Conservation (phyloP, 2,329 filamentous ascomycete genomes). For the Microsporum canis region DNA sequence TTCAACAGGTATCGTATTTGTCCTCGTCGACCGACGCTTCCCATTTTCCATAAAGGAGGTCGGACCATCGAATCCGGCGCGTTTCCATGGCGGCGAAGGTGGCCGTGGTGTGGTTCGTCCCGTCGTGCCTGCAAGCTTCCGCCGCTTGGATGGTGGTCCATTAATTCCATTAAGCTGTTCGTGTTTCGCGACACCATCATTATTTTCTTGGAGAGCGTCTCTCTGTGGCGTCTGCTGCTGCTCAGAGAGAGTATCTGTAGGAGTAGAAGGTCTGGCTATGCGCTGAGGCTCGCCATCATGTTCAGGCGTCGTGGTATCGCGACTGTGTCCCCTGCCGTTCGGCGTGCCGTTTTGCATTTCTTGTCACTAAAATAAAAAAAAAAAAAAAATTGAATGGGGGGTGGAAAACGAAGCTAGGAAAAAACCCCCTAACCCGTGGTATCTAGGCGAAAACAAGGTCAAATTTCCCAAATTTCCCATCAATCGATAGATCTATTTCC, state of each 20-base stretch:
- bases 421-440: constrained; percentile 32
- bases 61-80: constrained; percentile 69
- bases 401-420: constrained; percentile 17
- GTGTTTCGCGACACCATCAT: neutral
- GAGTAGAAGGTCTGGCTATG: constrained; percentile 1
- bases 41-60: constrained; percentile 64
- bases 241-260: constrained; percentile 2
- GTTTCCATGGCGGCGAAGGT: constrained; percentile 86
- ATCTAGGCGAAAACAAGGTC: constrained; percentile 33
- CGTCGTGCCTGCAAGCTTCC: constrained; percentile 32
- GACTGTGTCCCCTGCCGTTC: constrained; percentile 31
- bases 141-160: constrained; percentile 35
- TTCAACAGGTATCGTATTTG: constrained; percentile 38
- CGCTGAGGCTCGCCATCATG: constrained; percentile 18
- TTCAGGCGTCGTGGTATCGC: constrained; percentile 29
- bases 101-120: constrained; percentile 32
- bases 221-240: neutral
- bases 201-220: constrained; percentile 14
- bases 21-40: constrained; percentile 50
- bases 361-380: constrained; percentile 26
- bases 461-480: constrained; percentile 28
- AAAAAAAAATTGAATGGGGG: constrained; percentile 26
- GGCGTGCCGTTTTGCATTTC: constrained; percentile 39
- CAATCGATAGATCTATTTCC: constrained; percentile 28
- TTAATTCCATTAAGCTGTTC: neutral